Evolutionary conservation across 495 filamentous ascomycete genomes (phyloP).

Genomic region (Friedmanniomyces simplex): DNA sequence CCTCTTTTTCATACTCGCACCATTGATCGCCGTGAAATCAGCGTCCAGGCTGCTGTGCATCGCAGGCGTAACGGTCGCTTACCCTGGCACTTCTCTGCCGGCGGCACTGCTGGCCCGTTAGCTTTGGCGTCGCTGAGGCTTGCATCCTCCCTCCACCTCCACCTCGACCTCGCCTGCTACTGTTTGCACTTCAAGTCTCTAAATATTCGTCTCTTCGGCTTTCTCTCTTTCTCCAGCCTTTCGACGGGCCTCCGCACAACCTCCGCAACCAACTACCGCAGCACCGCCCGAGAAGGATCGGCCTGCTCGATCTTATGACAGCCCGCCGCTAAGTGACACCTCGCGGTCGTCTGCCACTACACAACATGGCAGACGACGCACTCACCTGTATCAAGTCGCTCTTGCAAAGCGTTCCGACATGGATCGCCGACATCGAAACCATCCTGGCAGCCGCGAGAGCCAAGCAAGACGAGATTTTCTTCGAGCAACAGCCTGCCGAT

Average conservation of each 20-base stretch:
- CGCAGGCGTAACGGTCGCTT: background rate
- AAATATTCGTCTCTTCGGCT: no score
- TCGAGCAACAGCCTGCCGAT: slow-evolving; percentile 7
- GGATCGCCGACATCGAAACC: slow-evolving; percentile 16
- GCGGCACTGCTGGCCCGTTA: background rate
- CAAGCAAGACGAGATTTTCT: slow-evolving; percentile 5
- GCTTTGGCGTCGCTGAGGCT: background rate
- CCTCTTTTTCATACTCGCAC: background rate
- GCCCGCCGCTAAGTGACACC: background rate
- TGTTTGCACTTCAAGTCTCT: no score
- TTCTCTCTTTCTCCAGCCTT: no score
- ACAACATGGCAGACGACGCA: slow-evolving; percentile 17
- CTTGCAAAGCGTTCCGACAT: slow-evolving; percentile 13
- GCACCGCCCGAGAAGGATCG: no score
- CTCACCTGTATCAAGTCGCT: slow-evolving; percentile 8
- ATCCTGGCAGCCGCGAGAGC: background rate
- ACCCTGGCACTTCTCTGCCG: background rate
- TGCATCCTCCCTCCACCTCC: background rate
- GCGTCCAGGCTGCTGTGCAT: background rate
- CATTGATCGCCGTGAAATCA: background rate
- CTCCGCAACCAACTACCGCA: background rate
- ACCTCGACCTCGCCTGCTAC: background rate
- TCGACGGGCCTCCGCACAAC: background rate
- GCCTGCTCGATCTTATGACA: background rate
- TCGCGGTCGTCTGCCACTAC: background rate